A percentile compares a stretch with the other conserved stretches of the same genome.
These are phyloP conservation scores for Candida ulmi DNA, from an alignment of 805 yeast genomes.

Conservation along the genomic window DNA sequence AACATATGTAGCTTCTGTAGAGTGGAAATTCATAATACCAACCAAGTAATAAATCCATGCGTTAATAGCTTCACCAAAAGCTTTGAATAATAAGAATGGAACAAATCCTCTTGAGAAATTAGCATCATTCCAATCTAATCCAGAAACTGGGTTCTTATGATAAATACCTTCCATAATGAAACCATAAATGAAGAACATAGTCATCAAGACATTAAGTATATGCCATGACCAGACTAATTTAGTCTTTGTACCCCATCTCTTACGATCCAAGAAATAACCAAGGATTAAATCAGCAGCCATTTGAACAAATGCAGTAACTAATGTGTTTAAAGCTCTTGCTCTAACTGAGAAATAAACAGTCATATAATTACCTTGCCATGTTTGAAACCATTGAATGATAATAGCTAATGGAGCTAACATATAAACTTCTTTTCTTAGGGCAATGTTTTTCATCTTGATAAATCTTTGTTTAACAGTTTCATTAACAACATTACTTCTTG, in stretches of 20 bases:
- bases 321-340: slow-evolving; percentile 20
- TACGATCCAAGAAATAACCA: slow-evolving; percentile 15
- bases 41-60: slow-evolving; percentile 24
- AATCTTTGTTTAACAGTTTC: slow-evolving; percentile 8
- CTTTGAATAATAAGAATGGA: slow-evolving; percentile 20
- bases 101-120: slow-evolving; percentile 15
- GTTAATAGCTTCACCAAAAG: slow-evolving; percentile 18
- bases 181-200: slow-evolving; percentile 18
- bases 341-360: slow-evolving; percentile 23
- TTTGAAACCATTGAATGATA: slow-evolving; percentile 16
- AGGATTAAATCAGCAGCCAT: slow-evolving; percentile 14
- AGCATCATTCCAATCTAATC: slow-evolving; percentile 18
- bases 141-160: slow-evolving; percentile 5
- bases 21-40: slow-evolving; percentile 16
- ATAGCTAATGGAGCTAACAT: slow-evolving; percentile 17
- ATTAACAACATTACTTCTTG: slow-evolving; percentile 7
- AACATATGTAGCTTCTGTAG: slow-evolving; percentile 16
- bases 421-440: slow-evolving; percentile 14
- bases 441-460: slow-evolving; percentile 4
- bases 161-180: slow-evolving; percentile 11
- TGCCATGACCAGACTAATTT: slow-evolving; percentile 18
- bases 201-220: slow-evolving; percentile 3
- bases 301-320: slow-evolving; percentile 18
- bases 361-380: slow-evolving; percentile 21
- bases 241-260: slow-evolving; percentile 2